Evolutionary conservation across 139 green algal genomes (phyloP).

Genomic region (Desmodesmus armatus): DNA sequence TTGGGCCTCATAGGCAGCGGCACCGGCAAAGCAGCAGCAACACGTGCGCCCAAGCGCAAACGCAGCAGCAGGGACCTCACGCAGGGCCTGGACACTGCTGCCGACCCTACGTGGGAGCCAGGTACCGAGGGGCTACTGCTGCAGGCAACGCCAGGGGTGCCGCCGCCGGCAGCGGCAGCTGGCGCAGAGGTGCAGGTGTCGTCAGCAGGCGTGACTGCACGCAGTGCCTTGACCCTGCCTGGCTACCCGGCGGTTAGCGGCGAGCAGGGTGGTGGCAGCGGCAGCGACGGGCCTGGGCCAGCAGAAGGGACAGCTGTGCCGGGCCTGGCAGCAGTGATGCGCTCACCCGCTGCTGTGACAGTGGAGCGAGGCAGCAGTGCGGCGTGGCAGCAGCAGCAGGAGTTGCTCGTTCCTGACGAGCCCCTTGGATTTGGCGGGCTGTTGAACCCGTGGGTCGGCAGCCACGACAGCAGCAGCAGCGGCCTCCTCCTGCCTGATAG

Average conservation of each 20-base stretch:
- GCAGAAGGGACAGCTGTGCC: background rate
- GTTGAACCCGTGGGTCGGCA: slow-evolving; percentile 6
- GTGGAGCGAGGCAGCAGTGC: background rate
- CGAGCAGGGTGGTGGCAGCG: background rate
- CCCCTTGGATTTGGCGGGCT: background rate
- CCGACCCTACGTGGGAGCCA: slow-evolving; percentile 15
- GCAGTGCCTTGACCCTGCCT: background rate
- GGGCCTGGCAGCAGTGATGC: background rate
- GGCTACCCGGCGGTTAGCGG: background rate
- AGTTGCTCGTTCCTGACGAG: slow-evolving; percentile 8
- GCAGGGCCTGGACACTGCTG: background rate
- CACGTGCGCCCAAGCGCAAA: slow-evolving; percentile 3
- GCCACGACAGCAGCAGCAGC: slow-evolving; percentile 7
- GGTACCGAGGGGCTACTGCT: background rate
- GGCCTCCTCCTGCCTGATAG: too few relatives aligned
- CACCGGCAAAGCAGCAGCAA: background rate
- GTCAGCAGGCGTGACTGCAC: background rate
- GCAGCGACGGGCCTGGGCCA: background rate
- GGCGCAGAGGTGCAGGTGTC: background rate
- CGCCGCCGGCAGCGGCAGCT: background rate
- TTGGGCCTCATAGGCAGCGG: slow-evolving; percentile 32
- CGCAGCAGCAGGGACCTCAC: slow-evolving; percentile 16
- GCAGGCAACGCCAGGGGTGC: background rate
- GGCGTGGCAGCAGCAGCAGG: slow-evolving; percentile 11
- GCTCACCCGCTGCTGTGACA: background rate